These are phyloP conservation scores for Candida jianshihensis DNA, from an alignment of 805 yeast genomes.

Conservation along the genomic window DNA sequence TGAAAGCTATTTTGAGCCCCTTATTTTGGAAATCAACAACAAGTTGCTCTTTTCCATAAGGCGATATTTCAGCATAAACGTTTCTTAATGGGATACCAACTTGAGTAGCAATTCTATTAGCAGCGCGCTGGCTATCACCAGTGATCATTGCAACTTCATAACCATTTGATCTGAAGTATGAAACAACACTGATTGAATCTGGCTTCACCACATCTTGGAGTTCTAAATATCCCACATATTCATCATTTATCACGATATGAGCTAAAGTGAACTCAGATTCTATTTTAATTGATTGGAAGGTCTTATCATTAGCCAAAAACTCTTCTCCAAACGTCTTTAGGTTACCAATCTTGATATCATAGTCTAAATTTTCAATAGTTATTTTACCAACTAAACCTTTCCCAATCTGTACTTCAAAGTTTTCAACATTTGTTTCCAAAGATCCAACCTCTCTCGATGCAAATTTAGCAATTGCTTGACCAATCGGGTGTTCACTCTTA, in stretches of 20 bases:
- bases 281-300: slow-evolving; percentile 12
- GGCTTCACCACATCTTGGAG: slow-evolving; percentile 61
- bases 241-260: slow-evolving; percentile 51
- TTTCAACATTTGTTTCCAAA: slow-evolving; percentile 8
- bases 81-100: slow-evolving; percentile 60
- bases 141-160: slow-evolving; percentile 78
- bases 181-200: slow-evolving; percentile 56
- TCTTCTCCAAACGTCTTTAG: slow-evolving; percentile 13
- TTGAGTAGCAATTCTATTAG: slow-evolving; percentile 53
- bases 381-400: slow-evolving; percentile 28
- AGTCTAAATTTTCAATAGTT: slow-evolving; percentile 14
- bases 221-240: slow-evolving; percentile 57
- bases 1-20: slow-evolving; percentile 61
- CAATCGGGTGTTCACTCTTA: slow-evolving; percentile 85
- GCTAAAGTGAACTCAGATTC: slow-evolving; percentile 39
- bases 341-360: slow-evolving; percentile 49
- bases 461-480: slow-evolving; percentile 51
- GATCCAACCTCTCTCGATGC: slow-evolving; percentile 18
- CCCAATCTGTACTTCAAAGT: slow-evolving; percentile 29
- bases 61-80: slow-evolving; percentile 71
- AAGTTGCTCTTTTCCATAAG: slow-evolving; percentile 66
- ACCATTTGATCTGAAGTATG: slow-evolving; percentile 43
- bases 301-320: slow-evolving; percentile 8
- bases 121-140: slow-evolving; percentile 70
- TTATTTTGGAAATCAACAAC: slow-evolving; percentile 47